phyloP scores from a whole-genome alignment of 2,329 filamentous ascomycete species.

The Phialocephala sp. region DNA sequence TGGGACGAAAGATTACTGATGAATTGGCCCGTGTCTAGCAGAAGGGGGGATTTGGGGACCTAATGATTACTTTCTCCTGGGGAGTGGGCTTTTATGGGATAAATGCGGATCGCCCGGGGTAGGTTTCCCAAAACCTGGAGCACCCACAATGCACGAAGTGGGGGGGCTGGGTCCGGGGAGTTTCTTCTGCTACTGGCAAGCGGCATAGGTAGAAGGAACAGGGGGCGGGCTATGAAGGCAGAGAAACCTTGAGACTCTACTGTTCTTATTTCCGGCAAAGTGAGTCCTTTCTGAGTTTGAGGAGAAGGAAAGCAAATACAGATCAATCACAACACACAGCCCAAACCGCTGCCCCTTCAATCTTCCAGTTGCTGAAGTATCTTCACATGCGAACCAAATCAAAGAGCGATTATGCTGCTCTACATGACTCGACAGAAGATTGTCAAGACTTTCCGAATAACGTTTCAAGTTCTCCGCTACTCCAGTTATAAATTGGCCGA shows the following conservation, averaged over 20 bases:
- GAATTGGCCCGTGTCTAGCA: slow-evolving; percentile 3
- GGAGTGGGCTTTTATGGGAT: slow-evolving; percentile 10
- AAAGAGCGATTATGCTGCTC: background rate
- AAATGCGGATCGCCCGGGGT: background rate
- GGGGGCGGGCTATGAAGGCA: slow-evolving; percentile 1
- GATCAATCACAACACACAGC: background rate
- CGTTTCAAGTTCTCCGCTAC: background rate
- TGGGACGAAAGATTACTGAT: slow-evolving; percentile 11
- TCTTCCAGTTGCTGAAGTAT: background rate
- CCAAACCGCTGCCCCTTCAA: background rate
- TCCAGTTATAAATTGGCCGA: background rate
- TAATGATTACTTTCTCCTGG: slow-evolving; percentile 3
- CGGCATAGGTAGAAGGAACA: background rate
- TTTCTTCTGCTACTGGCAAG: slow-evolving; percentile 4
- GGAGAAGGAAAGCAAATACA: background rate
- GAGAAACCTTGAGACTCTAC: background rate
- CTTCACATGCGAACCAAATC: background rate
- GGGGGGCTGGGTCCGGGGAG: background rate
- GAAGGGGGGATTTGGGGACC: background rate
- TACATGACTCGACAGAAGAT: background rate
- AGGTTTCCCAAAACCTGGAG: background rate
- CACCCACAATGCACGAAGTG: slow-evolving; percentile 5
- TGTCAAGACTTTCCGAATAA: background rate
- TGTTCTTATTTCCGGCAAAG: background rate
- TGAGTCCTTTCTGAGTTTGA: background rate